These are phyloP conservation scores for Clitopilus passeckerianus DNA, from an alignment of 768 basidiomycete species.

Conservation along the genomic window DNA sequence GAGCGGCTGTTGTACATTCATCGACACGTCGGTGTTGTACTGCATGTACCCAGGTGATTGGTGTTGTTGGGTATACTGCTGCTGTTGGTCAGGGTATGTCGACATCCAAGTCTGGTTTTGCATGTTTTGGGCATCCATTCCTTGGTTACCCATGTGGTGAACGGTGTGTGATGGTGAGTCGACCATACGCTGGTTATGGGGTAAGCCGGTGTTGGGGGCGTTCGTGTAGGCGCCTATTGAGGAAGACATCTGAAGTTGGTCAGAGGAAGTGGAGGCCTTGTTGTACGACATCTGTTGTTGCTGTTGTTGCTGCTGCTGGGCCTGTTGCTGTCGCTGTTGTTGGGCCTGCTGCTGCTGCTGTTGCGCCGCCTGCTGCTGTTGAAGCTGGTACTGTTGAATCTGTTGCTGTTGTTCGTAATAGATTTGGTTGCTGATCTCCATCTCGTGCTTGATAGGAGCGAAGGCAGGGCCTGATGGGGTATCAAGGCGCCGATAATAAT, in stretches of 20 bases:
- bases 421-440: neutral
- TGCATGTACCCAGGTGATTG: neutral
- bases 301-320: neutral
- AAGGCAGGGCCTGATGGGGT: constrained; percentile 6
- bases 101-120: neutral
- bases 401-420: neutral
- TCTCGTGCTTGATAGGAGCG: neutral
- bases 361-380: neutral
- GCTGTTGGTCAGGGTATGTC: neutral
- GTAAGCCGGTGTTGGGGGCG: neutral
- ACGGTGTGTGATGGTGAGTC: neutral
- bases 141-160: neutral
- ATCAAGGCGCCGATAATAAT: constrained; percentile 19
- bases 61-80: neutral
- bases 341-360: neutral
- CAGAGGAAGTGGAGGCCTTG: neutral
- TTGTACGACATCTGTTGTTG: neutral
- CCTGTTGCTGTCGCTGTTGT: neutral
- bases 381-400: neutral
- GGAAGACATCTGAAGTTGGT: neutral
- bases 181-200: neutral
- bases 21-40: neutral
- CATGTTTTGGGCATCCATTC: neutral
- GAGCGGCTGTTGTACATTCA: neutral
- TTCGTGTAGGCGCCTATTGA: neutral